Base-by-base conservation (phyloP, 495 filamentous ascomycete species). In the Massariosphaeria phaeospora region DNA sequence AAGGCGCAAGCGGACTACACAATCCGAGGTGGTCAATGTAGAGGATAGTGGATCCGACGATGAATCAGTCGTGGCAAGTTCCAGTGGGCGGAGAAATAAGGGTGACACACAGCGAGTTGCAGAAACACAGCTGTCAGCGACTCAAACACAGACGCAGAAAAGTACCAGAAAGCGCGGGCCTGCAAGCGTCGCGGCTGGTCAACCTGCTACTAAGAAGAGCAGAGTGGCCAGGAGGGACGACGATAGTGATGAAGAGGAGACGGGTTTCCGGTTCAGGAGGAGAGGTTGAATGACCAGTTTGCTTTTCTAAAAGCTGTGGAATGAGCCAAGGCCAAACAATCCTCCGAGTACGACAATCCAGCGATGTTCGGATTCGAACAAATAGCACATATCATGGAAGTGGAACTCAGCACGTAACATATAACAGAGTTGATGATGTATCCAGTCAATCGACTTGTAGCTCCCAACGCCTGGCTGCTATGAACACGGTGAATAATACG, bases 211-310 rank as follows among this genome's bases (percentile, higher is more conserved):
- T 18, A 82, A 82, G 70, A 71, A 72, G 48, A 56, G 52, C 13
- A 73, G 72, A 56, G 64, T 48, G 26, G 15, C 38, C 4, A 48
- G 39, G 26, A 68, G 73, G 13, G 71, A 66, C 9, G 73, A 74
- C 26, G 75, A 73, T 51, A 67, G 61, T 27, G 65, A 64, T 41
- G 80, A 79, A 21, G 76, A 79, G 34, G 80, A 76, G 43, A 69
- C 75, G 42, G 74, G 74, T 8, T 82, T 85, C 62, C 74, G 78
- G 54, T 83, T 85, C 59, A 72, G 78, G 39, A 73, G 78, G 36
- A 77, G 76, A 72, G 71, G 45, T 52, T 64, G 34, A 17, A 23
- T 27, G 41, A n/a, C 30, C 30, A 34, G 8, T 34, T 34, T n/a
- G 8, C 30, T 34, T 34, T 34, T n/a, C 30, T 8, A 34, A 34